Percentiles rank a stretch among this genome's conserved stretches.
phyloP scores from a whole-genome alignment of 257 asterid species.

The Fraxinus americana region DNA sequence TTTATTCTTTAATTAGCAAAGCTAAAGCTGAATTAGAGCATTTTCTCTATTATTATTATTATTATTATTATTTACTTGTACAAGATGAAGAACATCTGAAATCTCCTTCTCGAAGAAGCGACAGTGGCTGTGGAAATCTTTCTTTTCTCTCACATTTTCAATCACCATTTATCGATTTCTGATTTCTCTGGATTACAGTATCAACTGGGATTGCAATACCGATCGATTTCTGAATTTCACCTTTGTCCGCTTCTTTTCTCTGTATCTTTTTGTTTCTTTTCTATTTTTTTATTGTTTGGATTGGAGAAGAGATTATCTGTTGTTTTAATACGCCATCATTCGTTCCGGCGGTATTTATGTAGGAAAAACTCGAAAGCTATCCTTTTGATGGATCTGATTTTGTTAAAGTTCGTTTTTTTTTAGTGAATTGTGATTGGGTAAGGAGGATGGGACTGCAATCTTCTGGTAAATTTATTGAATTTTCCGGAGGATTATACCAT shows the following conservation, averaged over 20 bases:
- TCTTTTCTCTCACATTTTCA: neutral
- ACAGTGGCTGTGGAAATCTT: constrained; percentile 37
- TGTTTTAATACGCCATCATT: neutral
- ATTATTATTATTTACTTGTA: neutral
- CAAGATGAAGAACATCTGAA: constrained; percentile 20
- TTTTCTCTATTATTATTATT: neutral
- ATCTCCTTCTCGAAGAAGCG: constrained; percentile 32
- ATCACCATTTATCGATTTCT: neutral
- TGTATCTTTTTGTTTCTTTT: neutral
- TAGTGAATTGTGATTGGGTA: constrained; percentile 37
- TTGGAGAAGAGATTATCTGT: constrained; percentile 38
- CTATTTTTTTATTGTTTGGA: neutral
- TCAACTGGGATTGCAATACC: neutral
- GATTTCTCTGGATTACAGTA: neutral
- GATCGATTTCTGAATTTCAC: constrained; percentile 8
- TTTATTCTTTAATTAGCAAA: neutral
- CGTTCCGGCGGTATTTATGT: neutral
- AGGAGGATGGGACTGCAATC: constrained; percentile 98
- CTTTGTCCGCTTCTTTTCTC: constrained; percentile 2
- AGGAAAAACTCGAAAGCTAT: neutral
- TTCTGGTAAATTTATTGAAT: constrained; percentile 69
- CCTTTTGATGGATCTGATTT: constrained; percentile 41
- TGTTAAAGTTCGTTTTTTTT: constrained; percentile 30
- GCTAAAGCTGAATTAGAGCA: neutral
- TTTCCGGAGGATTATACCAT: constrained; percentile 61